Conservation (phyloP, 306 rosid species). For the Oemleria cerasiformis region DNA sequence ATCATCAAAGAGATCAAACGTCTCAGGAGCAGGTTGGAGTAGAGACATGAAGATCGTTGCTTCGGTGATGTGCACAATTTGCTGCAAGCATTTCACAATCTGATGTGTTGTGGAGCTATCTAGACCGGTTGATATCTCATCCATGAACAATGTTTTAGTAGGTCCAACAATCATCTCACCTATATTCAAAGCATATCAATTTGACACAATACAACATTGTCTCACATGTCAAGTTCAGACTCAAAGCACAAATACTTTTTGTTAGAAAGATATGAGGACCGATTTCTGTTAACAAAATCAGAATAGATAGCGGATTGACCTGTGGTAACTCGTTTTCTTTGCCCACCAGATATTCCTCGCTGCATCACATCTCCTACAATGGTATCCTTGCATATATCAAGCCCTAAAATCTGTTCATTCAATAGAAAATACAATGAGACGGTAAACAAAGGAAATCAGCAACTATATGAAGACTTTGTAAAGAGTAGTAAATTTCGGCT, state of each 20-base stretch:
- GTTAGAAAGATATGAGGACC: background rate
- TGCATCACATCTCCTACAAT: conserved; percentile 83
- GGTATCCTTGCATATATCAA: conserved; percentile 88
- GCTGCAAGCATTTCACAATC: conserved; percentile 84
- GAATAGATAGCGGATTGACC: conserved; percentile 34
- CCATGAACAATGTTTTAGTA: conserved; percentile 81
- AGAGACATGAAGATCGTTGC: conserved; percentile 79
- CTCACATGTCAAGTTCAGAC: background rate
- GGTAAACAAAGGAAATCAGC: background rate
- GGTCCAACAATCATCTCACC: conserved; percentile 98
- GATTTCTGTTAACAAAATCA: background rate
- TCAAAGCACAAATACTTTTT: background rate
- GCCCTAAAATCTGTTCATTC: conserved; percentile 71
- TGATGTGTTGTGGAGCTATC: conserved; percentile 93
- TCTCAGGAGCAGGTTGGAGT: conserved; percentile 94
- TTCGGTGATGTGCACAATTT: conserved; percentile 63
- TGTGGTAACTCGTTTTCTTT: conserved; percentile 87
- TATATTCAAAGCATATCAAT: background rate
- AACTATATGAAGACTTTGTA: too few relatives aligned
- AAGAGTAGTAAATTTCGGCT: too few relatives aligned
- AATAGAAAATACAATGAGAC: background rate
- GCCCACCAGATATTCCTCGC: conserved; percentile 94
- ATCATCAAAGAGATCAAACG: conserved; percentile 85
- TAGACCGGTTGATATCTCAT: conserved; percentile 91
- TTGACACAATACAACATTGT: background rate